phyloP scores from a whole-genome alignment of 106 monocot species.

The Xerophyta viscosa region DNA sequence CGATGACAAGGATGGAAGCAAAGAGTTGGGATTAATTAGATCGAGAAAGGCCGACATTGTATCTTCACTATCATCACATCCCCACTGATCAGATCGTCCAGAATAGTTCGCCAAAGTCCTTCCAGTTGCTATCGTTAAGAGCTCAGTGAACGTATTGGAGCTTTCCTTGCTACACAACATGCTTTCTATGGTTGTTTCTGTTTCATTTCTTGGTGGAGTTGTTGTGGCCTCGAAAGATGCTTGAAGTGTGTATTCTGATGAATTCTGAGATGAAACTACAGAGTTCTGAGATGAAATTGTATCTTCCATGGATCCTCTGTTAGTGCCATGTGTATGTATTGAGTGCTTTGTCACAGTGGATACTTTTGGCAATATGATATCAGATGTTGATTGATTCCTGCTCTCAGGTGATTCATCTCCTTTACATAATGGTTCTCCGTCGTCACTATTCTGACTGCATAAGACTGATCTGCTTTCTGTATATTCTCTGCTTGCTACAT shows the following conservation, averaged over 20 bases:
- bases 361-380: too few species aligned
- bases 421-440: constrained; percentile 6
- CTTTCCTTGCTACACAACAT: constrained; percentile 10
- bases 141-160: constrained; percentile 46
- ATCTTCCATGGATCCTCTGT: constrained; percentile 24
- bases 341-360: too few species aligned
- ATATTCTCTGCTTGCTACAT: constrained; percentile 14
- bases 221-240: constrained; percentile 7
- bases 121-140: constrained; percentile 42
- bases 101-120: constrained; percentile 5
- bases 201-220: constrained; percentile 13
- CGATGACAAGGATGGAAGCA: constrained; percentile 4
- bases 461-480: background rate
- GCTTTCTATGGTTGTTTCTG: constrained; percentile 12
- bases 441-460: constrained; percentile 4
- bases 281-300: constrained; percentile 46
- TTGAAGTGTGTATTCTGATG: constrained; percentile 16
- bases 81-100: background rate
- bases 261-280: constrained; percentile 42
- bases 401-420: background rate
- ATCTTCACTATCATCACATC: background rate
- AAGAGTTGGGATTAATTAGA: background rate
- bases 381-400: constrained; percentile 18
- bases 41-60: background rate
- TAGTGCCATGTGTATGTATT: constrained; percentile 22